Conservation (phyloP, 2,329 filamentous ascomycete species). For the Mycosphaerella arachidis region DNA sequence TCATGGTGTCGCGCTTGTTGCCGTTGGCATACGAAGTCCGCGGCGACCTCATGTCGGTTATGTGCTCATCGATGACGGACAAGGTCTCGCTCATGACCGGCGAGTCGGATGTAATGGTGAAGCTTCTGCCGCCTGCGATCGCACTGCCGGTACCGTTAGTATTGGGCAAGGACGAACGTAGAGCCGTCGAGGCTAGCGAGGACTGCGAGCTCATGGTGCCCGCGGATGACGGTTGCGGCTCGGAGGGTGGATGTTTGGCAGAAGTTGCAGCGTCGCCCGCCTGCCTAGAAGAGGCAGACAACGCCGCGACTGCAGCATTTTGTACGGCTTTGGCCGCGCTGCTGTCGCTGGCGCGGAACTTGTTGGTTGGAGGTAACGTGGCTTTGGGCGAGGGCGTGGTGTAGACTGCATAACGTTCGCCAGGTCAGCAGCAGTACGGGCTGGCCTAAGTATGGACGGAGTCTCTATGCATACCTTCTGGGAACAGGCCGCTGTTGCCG, state of each 20-base stretch:
- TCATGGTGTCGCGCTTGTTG: slow-evolving; percentile 43
- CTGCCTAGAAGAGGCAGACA: slow-evolving; percentile 13
- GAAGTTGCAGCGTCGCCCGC: slow-evolving; percentile 5
- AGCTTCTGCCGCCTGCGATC: slow-evolving; percentile 7
- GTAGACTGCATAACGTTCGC: slow-evolving; percentile 28
- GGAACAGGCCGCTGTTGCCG: slow-evolving; percentile 72
- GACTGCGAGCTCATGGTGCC: slow-evolving; percentile 5
- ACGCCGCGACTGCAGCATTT: slow-evolving; percentile 9
- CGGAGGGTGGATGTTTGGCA: slow-evolving; percentile 9
- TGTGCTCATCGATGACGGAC: slow-evolving; percentile 95
- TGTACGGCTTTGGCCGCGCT: slow-evolving; percentile 16
- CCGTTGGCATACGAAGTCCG: slow-evolving; percentile 42
- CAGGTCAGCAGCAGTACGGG: slow-evolving; percentile 16
- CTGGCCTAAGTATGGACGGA: background rate
- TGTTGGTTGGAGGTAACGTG: slow-evolving; percentile 24
- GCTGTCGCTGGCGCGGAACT: slow-evolving; percentile 20
- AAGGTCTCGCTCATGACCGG: slow-evolving; percentile 91
- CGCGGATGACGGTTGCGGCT: background rate
- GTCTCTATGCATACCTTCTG: slow-evolving; percentile 61
- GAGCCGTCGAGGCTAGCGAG: slow-evolving; percentile 16
- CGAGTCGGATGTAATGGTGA: slow-evolving; percentile 28
- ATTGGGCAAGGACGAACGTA: slow-evolving; percentile 22
- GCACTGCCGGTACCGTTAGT: slow-evolving; percentile 5
- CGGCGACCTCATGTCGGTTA: slow-evolving; percentile 72
- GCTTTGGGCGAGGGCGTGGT: slow-evolving; percentile 37